A percentile compares a stretch with the other conserved stretches of the same genome.
phyloP scores from a whole-genome alignment of 1,139 yeast species.

The Geotrichum candidum region DNA sequence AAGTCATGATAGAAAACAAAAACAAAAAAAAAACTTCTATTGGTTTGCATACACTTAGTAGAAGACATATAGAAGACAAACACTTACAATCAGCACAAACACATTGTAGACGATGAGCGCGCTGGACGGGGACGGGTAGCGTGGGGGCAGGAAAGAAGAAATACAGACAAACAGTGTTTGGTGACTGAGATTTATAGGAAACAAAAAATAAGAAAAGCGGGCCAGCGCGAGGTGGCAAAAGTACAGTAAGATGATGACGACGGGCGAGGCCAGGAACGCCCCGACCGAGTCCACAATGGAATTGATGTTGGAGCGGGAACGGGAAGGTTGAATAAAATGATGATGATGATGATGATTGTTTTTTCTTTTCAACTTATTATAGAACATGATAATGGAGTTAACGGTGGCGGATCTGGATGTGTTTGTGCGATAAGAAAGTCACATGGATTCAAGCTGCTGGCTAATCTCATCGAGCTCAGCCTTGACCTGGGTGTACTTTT shows the following conservation, averaged over 20 bases:
- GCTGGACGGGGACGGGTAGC: not conserved
- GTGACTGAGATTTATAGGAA: not conserved
- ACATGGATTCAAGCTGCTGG: constrained; percentile 85
- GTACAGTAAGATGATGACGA: not conserved
- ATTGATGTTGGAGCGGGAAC: not conserved
- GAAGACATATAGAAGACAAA: not conserved
- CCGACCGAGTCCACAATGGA: not conserved
- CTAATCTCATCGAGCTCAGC: constrained; percentile 91
- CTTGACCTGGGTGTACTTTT: constrained; percentile 75
- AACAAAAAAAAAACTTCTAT: not conserved
- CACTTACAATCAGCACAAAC: not conserved
- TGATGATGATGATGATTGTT: not conserved
- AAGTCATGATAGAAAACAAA: not conserved
- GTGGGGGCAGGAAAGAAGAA: not conserved
- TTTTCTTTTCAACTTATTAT: not conserved
- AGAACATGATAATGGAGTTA: not conserved
- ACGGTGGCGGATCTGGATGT: not conserved
- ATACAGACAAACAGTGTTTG: not conserved
- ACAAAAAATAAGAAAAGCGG: not conserved
- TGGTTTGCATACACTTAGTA: not conserved
- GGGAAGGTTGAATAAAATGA: not conserved
- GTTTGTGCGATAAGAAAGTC: constrained; percentile 3
- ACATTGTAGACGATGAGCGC: not conserved
- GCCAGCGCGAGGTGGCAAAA: not conserved
- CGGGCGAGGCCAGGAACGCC: not conserved